Conservation (phyloP, 495 filamentous ascomycete species). For the Lichina pygmaea region DNA sequence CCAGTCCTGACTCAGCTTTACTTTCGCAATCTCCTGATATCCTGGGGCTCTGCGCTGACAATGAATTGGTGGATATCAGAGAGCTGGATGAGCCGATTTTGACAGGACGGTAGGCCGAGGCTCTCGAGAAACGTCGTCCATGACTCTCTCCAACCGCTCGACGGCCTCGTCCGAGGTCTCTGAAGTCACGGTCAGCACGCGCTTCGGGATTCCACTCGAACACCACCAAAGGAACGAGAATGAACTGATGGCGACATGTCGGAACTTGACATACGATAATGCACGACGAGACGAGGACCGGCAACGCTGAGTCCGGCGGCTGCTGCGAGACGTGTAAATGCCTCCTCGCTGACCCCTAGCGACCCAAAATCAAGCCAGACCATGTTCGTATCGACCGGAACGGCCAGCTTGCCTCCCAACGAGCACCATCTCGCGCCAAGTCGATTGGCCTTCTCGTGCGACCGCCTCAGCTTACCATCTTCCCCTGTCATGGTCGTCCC, state of each 20-base stretch:
- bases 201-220: too few species aligned
- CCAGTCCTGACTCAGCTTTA: too few species aligned
- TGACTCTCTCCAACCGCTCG: neutral
- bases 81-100: too few species aligned
- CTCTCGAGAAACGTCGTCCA: neutral
- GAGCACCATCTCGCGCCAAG: slow-evolving; percentile 21
- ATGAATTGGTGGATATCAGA: too few species aligned
- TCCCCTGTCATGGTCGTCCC: slow-evolving; percentile 27
- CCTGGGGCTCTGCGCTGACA: too few species aligned
- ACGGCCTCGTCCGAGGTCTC: slow-evolving; percentile 1
- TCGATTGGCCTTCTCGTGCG: slow-evolving; percentile 35
- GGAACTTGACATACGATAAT: slow-evolving; percentile 18
- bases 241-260: neutral
- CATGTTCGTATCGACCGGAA: slow-evolving; percentile 75
- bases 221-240: neutral
- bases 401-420: slow-evolving; percentile 28
- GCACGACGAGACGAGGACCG: slow-evolving; percentile 28
- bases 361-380: slow-evolving; percentile 61
- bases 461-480: slow-evolving; percentile 31
- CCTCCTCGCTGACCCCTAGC: slow-evolving; percentile 15
- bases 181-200: neutral
- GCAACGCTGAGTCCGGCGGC: slow-evolving; percentile 25
- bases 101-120: too few species aligned
- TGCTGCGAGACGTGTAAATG: slow-evolving; percentile 20
- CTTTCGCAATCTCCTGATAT: too few species aligned